Percentiles rank a stretch among this genome's conserved stretches.
Evolutionary conservation across 495 filamentous ascomycete genomes (phyloP).

Genomic region (Trichoderma reesei): DNA sequence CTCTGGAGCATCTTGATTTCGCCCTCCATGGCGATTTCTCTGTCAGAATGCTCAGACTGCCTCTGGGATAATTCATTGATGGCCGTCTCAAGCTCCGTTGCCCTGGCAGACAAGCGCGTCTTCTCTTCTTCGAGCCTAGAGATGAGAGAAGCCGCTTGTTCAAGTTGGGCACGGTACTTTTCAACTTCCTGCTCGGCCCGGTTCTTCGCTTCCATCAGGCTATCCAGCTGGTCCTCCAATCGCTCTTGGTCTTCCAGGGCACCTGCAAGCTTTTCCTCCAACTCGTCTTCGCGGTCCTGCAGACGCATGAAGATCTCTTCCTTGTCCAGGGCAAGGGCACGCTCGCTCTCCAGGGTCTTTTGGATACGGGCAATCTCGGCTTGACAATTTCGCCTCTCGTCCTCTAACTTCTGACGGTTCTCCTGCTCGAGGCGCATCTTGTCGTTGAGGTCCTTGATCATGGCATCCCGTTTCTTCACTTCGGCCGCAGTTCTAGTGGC

Average conservation of each 20-base stretch:
- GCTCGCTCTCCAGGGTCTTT: conserved; percentile 88
- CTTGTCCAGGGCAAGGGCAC: conserved; percentile 89
- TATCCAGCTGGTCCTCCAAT: conserved; percentile 87
- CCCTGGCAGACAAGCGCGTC: conserved; percentile 53
- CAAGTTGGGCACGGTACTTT: conserved; percentile 67
- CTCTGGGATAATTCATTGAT: conserved; percentile 55
- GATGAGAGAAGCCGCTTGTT: conserved; percentile 85
- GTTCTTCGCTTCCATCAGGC: conserved; percentile 80
- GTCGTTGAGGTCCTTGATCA: conserved; percentile 73
- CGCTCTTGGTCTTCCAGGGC: conserved; percentile 93
- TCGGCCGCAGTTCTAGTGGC: conserved; percentile 83
- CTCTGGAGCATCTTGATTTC: conserved; percentile 90
- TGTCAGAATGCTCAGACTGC: conserved; percentile 57
- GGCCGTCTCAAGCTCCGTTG: conserved; percentile 56
- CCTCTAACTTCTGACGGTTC: conserved; percentile 74
- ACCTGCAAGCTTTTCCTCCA: conserved; percentile 82
- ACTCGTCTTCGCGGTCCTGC: conserved; percentile 78
- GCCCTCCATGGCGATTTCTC: conserved; percentile 62
- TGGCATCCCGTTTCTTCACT: conserved; percentile 88
- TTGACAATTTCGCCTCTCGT: conserved; percentile 81
- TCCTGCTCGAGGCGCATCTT: conserved; percentile 69
- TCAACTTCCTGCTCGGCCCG: conserved; percentile 79
- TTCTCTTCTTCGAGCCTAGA: conserved; percentile 77
- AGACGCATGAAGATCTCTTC: conserved; percentile 96
- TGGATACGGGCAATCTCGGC: conserved; percentile 81